phyloP scores from a whole-genome alignment of 2,329 filamentous ascomycete genomes.

The Sporothrix dimorphospora region DNA sequence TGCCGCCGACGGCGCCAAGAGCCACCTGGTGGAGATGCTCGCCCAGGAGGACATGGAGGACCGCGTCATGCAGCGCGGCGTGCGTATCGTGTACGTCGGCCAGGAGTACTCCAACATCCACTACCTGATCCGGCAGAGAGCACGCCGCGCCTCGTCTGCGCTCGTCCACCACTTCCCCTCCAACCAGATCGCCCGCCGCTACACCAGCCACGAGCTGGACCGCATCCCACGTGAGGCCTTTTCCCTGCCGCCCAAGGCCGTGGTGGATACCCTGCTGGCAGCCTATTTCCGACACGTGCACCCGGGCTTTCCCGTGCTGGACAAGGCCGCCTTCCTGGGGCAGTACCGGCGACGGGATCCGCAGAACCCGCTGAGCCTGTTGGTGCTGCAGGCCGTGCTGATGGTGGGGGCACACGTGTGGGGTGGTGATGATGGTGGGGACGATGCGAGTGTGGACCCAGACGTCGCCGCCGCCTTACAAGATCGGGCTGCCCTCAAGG shows the following conservation, averaged over 20 bases:
- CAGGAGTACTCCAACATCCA: constrained; percentile 60
- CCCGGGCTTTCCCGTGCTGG: constrained; percentile 87
- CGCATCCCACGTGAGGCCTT: constrained; percentile 53
- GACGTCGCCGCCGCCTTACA: neutral
- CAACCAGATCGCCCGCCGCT: constrained; percentile 47
- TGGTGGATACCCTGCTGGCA: constrained; percentile 53
- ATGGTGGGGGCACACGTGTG: constrained; percentile 56
- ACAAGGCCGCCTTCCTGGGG: constrained; percentile 78
- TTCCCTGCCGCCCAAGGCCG: constrained; percentile 50
- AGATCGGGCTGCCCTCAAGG: constrained; percentile 41
- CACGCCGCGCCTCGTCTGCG: constrained; percentile 34
- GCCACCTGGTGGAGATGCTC: constrained; percentile 31
- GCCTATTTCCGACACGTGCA: constrained; percentile 86
- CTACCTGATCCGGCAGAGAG: constrained; percentile 56
- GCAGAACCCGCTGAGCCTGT: constrained; percentile 80
- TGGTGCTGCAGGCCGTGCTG: constrained; percentile 88
- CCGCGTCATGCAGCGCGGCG: constrained; percentile 31
- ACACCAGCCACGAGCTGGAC: constrained; percentile 47
- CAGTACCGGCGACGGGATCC: constrained; percentile 68
- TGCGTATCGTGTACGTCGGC: constrained; percentile 54
- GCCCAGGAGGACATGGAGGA: constrained; percentile 31
- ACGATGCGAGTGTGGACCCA: neutral
- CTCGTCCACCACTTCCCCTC: constrained; percentile 45
- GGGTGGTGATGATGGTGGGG: constrained; percentile 42
- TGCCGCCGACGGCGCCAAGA: constrained; percentile 23